Evolutionary conservation across 441 rosid genomes (phyloP), one percentile per base, ranked within the genome.

Genomic region (Adansonia rubrostipa): DNA sequence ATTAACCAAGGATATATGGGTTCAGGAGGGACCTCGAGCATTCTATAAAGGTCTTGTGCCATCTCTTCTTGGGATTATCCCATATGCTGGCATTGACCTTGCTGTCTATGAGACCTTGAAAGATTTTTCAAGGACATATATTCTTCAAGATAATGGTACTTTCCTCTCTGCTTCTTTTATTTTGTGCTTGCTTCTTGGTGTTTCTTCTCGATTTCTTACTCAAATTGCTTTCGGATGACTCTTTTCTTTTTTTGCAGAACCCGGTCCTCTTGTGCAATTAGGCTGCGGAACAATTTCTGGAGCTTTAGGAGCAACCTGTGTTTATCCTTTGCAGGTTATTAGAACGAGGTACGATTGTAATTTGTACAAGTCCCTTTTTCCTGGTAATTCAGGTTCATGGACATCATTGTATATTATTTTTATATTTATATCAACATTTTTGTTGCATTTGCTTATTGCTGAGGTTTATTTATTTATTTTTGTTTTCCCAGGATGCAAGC

Each of bases 21-120:
- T 92, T 79, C 91, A 80, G 36, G 99, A 94, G 86, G 99, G 99
- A 71, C 92, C 97, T 70, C 89, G 97, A 19, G 97, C 97, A 6
- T 96, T 96, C 73, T 96, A 96, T 81, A 94, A 87, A 87, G 99
- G 99, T 85, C 93, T 96, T 2, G 91, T 92, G 66, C 99, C 99
- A 58, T 96, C 98, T 77, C 91, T 92, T 80, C 93, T 96, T 75
- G 99, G 99, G 83, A 96, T 96, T 15, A 85, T 96, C 42, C 99
- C 98, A 17, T 96, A 92, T 84, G 93, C 97, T 68, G 98, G 98
- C 73, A 96, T 96, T 71, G 99, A 96, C 77, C 96, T 96, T 40
- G 95, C 99, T 50, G 97, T 95, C 28, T 96, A 96, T 71, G 99
- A 96, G 80, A 92, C 97, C 73, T 82, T 96, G 75, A 94, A 92